A percentile compares a stretch with the other conserved stretches of the same genome.
These are phyloP conservation scores for Moesziomyces sp. DNA, from an alignment of 1,284 basidiomycete species.

Conservation along the genomic window DNA sequence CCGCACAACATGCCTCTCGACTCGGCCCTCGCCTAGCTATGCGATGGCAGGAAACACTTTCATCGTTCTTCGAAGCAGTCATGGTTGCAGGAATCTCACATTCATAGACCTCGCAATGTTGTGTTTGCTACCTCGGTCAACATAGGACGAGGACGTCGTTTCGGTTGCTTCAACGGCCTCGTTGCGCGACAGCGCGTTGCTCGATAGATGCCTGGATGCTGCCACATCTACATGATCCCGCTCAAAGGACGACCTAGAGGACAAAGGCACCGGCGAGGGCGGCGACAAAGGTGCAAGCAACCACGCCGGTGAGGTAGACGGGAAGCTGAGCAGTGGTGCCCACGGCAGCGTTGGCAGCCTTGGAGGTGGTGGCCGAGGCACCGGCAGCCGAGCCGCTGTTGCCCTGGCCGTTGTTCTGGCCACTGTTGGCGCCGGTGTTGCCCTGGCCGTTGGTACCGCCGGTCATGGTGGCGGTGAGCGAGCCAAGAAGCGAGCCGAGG, in stretches of 20 bases:
- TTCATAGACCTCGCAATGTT: no score
- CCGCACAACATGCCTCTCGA: no score
- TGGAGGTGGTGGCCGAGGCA: constrained; percentile 8
- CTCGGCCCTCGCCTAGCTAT: no score
- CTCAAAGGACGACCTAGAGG: constrained; percentile 16
- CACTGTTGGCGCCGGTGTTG: constrained; percentile 4
- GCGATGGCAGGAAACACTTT: no score
- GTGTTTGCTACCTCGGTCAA: no score
- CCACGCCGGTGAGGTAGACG: constrained; percentile 15
- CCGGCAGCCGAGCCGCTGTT: constrained; percentile 3
- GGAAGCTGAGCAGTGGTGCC: constrained; percentile 9
- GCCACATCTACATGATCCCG: background rate
- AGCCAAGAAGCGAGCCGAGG: constrained; percentile 12
- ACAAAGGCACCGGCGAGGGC: constrained; percentile 29
- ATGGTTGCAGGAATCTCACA: no score
- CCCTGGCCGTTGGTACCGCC: constrained; percentile 2
- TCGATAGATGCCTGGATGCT: no score
- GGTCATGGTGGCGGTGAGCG: constrained; percentile 7
- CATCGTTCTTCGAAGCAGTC: no score
- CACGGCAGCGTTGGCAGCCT: constrained; percentile 15
- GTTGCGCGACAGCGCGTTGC: no score
- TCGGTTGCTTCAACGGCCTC: no score
- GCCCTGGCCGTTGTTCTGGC: background rate
- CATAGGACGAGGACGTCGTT: no score
- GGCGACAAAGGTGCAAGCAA: constrained; percentile 23